Evolutionary conservation across 2,329 filamentous ascomycete species (phyloP).

Genomic region (Septoria petroselini): DNA sequence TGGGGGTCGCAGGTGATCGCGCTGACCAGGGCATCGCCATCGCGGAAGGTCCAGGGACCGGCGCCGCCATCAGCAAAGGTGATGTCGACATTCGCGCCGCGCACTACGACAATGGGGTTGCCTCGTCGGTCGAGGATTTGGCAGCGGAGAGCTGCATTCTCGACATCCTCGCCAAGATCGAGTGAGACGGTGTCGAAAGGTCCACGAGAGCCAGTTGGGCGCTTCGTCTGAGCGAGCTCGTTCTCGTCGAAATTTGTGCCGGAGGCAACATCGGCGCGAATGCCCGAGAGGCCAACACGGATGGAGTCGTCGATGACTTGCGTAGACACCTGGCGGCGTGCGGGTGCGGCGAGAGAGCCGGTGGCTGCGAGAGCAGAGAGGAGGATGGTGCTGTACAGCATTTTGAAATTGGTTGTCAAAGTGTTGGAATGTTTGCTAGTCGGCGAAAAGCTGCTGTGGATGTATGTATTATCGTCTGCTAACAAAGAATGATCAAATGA

Average conservation of each 20-base stretch:
- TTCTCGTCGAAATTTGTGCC: constrained; percentile 17
- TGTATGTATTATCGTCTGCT: background rate
- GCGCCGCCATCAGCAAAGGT: constrained; percentile 20
- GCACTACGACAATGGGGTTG: constrained; percentile 16
- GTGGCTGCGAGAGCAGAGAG: constrained; percentile 17
- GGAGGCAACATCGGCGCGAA: constrained; percentile 8
- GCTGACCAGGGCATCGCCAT: constrained; percentile 12
- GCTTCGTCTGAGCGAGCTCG: constrained; percentile 6
- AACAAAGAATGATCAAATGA: background rate
- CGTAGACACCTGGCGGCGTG: background rate
- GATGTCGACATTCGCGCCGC: constrained; percentile 15
- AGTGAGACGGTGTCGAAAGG: constrained; percentile 18
- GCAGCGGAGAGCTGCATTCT: constrained; percentile 19
- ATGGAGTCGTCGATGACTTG: constrained; percentile 10
- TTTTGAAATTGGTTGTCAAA: constrained; percentile 19
- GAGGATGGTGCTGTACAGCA: constrained; percentile 19
- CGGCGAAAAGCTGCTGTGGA: no score
- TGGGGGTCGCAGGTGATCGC: constrained; percentile 19
- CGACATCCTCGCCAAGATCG: constrained; percentile 14
- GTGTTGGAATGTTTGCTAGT: background rate
- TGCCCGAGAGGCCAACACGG: constrained; percentile 14
- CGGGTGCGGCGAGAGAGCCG: constrained; percentile 15
- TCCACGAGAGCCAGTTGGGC: constrained; percentile 13
- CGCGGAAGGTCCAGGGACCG: constrained; percentile 16
- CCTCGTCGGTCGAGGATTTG: constrained; percentile 14